phyloP scores from a whole-genome alignment of 2,329 filamentous ascomycete species.

The Neoascochyta sp. region DNA sequence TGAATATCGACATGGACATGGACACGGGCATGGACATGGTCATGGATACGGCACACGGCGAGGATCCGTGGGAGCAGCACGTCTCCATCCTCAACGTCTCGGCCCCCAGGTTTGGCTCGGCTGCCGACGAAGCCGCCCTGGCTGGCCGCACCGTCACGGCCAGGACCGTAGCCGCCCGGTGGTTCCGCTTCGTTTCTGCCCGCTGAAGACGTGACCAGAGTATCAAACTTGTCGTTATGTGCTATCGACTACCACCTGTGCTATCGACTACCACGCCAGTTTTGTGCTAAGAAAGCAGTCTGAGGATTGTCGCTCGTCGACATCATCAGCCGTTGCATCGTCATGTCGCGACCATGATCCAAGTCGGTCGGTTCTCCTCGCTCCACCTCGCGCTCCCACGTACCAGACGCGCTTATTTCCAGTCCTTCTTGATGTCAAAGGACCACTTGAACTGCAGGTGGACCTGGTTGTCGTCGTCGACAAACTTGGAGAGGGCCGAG shows the following conservation, averaged over 20 bases:
- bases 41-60: constrained; percentile 2
- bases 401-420: constrained; percentile 52
- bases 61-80: constrained; percentile 45
- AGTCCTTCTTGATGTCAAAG: constrained; percentile 96
- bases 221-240: no score
- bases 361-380: no score
- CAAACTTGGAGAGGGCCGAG: constrained; percentile 81
- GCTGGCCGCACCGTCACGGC: constrained; percentile 48
- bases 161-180: constrained; percentile 43
- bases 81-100: constrained; percentile 49
- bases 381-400: neutral
- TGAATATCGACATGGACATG: constrained; percentile 55
- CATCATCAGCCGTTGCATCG: constrained; percentile 26
- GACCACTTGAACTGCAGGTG: constrained; percentile 94
- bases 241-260: constrained; percentile 6
- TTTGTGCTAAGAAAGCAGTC: constrained; percentile 9
- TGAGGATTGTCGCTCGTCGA: constrained; percentile 11
- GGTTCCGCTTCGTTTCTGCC: constrained; percentile 44
- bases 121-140: constrained; percentile 40
- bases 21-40: constrained; percentile 16
- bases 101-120: constrained; percentile 39
- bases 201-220: no score
- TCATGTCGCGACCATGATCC: constrained; percentile 23
- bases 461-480: constrained; percentile 89
- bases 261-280: constrained; percentile 8